phyloP scores from a whole-genome alignment of 768 basidiomycete genomes.

The Wakefieldia striispora region DNA sequence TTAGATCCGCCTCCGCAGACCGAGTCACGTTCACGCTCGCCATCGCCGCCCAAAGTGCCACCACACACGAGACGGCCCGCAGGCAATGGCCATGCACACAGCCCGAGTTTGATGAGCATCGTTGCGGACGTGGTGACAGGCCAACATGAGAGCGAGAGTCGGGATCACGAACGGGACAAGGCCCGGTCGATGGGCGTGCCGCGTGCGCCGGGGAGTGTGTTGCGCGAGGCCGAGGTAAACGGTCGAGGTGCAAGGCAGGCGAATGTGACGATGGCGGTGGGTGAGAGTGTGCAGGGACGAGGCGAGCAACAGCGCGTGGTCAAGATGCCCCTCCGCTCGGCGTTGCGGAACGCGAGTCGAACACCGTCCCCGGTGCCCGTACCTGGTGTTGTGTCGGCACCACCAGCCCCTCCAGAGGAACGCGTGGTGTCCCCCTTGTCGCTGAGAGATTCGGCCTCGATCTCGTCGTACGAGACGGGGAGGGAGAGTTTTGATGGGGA shows the following conservation, averaged over 20 bases:
- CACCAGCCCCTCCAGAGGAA: not conserved
- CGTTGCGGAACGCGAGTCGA: slow-evolving; percentile 52
- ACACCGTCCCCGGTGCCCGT: slow-evolving; percentile 45
- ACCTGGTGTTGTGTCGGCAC: not conserved
- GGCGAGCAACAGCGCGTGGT: slow-evolving; percentile 16
- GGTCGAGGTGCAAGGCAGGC: not conserved
- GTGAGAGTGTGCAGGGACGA: not conserved
- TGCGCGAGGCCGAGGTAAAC: not conserved
- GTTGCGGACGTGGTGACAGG: slow-evolving; percentile 62
- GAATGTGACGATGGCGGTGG: not conserved
- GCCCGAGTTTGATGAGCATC: slow-evolving; percentile 60
- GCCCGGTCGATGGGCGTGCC: slow-evolving; percentile 24
- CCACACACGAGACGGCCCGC: not conserved
- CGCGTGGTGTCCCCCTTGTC: not conserved
- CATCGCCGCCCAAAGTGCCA: not conserved
- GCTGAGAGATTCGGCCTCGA: slow-evolving; percentile 26
- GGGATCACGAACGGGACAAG: not conserved
- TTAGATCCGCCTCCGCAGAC: no score
- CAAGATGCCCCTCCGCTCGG: slow-evolving; percentile 59
- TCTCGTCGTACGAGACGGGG: slow-evolving; percentile 67
- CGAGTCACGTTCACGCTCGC: no score
- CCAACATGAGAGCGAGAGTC: slow-evolving; percentile 31
- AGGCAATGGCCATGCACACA: not conserved
- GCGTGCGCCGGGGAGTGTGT: slow-evolving; percentile 16
- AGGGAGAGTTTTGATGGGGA: slow-evolving; percentile 47